Percentiles rank a stretch among this genome's conserved stretches.
Conservation (phyloP, 2,329 filamentous ascomycete species). For the Chaetomium globosum region DNA sequence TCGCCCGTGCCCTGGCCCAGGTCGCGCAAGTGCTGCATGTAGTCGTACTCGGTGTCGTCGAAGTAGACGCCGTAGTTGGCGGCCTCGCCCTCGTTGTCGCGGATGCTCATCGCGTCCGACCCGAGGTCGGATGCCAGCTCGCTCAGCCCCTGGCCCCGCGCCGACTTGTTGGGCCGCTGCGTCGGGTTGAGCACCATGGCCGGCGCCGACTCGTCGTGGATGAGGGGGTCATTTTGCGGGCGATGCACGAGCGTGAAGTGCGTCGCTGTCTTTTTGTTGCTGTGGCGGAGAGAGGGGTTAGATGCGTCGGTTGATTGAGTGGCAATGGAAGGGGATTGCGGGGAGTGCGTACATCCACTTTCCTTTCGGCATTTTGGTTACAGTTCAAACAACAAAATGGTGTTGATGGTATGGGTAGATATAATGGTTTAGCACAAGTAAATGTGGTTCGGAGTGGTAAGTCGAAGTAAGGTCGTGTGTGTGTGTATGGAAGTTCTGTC, state of each 20-base stretch:
- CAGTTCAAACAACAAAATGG: not conserved
- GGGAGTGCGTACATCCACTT: slow-evolving; percentile 65
- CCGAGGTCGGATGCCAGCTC: slow-evolving; percentile 80
- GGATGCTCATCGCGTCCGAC: slow-evolving; percentile 64
- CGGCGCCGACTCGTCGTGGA: slow-evolving; percentile 86
- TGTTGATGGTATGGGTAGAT: not conserved
- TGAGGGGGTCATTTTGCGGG: slow-evolving; percentile 94
- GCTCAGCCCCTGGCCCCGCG: slow-evolving; percentile 65
- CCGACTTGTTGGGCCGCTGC: slow-evolving; percentile 50
- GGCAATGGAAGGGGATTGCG: not conserved
- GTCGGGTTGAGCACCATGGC: slow-evolving; percentile 85
- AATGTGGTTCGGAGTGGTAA: not conserved
- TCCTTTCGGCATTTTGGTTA: slow-evolving; percentile 69
- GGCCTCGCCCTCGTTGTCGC: slow-evolving; percentile 92
- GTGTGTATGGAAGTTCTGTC: not conserved
- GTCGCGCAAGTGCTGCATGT: slow-evolving; percentile 98
- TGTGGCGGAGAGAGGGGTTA: slow-evolving; percentile 36
- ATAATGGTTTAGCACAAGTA: not conserved
- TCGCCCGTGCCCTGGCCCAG: slow-evolving; percentile 74
- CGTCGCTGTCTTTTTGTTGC: slow-evolving; percentile 85
- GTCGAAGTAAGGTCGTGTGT: too few species aligned
- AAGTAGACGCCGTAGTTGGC: slow-evolving; percentile 92
- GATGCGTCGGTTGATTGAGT: not conserved
- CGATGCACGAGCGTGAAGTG: slow-evolving; percentile 95
- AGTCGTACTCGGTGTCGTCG: slow-evolving; percentile 95